Evolutionary conservation across 208 protist genomes (phyloP).

Genomic region (Naegleria gruberi): DNA sequence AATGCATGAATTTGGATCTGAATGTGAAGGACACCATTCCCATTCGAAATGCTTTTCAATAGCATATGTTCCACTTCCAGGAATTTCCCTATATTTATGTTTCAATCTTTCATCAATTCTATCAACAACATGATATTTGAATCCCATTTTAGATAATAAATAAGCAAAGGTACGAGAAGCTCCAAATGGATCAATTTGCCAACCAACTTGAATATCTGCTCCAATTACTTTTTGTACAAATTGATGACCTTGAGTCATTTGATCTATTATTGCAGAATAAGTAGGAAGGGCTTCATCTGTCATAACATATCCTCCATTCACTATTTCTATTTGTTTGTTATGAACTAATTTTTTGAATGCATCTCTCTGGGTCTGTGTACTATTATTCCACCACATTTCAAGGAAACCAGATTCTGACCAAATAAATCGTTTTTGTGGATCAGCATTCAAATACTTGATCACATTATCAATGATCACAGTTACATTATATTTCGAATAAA

Average conservation of each 20-base stretch:
- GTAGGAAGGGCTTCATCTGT: slow-evolving; percentile 29
- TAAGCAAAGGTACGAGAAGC: not conserved
- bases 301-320: slow-evolving; percentile 27
- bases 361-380: not conserved
- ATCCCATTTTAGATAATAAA: not conserved
- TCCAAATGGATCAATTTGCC: slow-evolving; percentile 28
- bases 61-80: not conserved
- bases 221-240: slow-evolving; percentile 31
- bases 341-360: not conserved
- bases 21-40: not conserved
- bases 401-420: slow-evolving; percentile 36
- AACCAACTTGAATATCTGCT: not conserved
- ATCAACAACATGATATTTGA: not conserved
- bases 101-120: slow-evolving; percentile 7
- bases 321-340: slow-evolving; percentile 29
- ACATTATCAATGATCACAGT: slow-evolving; percentile 23
- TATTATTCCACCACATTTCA: slow-evolving; percentile 25
- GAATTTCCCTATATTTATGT: not conserved
- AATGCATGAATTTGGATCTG: not conserved
- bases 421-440: slow-evolving; percentile 31
- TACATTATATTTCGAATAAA: slow-evolving; percentile 20
- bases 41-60: not conserved
- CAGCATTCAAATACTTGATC: slow-evolving; percentile 13
- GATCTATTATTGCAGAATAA: slow-evolving; percentile 28
- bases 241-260: slow-evolving; percentile 23